These are phyloP conservation scores for Plectosphaerella cucumerina DNA, from an alignment of 2,329 filamentous ascomycete species.

Conservation along the genomic window DNA sequence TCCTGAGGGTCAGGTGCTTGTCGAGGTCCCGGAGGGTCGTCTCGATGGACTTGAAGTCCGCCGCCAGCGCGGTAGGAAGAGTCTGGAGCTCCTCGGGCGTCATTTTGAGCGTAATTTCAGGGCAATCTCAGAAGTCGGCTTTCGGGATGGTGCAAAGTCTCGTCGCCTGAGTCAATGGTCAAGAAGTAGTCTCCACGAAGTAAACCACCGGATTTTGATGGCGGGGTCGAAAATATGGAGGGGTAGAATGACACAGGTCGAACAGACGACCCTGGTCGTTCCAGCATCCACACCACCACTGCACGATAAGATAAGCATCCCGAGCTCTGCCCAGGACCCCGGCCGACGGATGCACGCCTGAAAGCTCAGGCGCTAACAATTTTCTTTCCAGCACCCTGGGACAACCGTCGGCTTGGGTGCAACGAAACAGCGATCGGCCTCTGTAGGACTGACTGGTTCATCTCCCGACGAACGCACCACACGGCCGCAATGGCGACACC, in stretches of 20 bases:
- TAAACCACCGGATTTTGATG: conserved; percentile 15
- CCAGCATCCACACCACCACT: too few relatives aligned
- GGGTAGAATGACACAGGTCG: conserved; percentile 2
- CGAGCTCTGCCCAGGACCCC: conserved; percentile 11
- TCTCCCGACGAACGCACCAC: conserved; percentile 14
- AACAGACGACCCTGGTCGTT: neutral
- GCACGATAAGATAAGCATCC: conserved; percentile 19
- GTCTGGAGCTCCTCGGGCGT: conserved; percentile 52
- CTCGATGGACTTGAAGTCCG: conserved; percentile 81
- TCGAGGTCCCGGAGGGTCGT: conserved; percentile 72
- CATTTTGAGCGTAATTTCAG: conserved; percentile 34
- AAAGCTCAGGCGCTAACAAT: conserved; percentile 7
- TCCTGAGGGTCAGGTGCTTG: conserved; percentile 80
- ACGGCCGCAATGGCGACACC: conserved; percentile 42
- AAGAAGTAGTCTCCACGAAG: neutral
- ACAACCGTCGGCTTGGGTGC: neutral
- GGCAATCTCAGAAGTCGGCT: neutral
- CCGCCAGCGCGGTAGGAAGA: conserved; percentile 45
- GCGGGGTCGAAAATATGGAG: conserved; percentile 14
- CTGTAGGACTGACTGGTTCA: too few relatives aligned
- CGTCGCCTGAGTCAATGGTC: neutral
- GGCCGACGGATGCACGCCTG: neutral
- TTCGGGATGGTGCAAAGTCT: neutral
- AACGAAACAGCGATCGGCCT: too few relatives aligned
- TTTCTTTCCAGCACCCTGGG: conserved; percentile 2